Percentiles rank a stretch among this genome's conserved stretches.
These are phyloP conservation scores for Pseudozyma thailandica DNA, from an alignment of 1,284 basidiomycete species.

Conservation along the genomic window DNA sequence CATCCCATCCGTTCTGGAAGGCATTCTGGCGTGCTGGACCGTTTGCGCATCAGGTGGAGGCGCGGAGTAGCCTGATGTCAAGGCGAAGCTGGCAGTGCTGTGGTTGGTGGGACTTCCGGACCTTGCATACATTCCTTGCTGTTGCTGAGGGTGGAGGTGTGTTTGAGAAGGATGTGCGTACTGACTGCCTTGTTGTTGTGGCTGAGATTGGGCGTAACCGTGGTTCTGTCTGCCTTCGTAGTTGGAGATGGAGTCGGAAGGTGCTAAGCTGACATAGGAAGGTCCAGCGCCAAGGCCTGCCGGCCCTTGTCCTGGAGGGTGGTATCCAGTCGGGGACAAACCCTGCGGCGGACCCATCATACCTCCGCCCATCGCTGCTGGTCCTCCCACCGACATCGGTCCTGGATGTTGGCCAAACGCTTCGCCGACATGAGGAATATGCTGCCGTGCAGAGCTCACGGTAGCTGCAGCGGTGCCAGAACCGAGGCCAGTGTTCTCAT, in stretches of 20 bases:
- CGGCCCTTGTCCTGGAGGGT: conserved; percentile 2
- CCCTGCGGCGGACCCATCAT: conserved; percentile 1
- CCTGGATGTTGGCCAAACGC: conserved; percentile 45
- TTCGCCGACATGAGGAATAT: conserved; percentile 35
- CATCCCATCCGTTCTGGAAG: conserved; percentile 9
- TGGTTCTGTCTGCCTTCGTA: conserved; percentile 33
- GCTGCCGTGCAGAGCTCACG: conserved; percentile 31
- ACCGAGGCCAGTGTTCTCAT: conserved; percentile 62
- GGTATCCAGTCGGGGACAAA: too few relatives aligned
- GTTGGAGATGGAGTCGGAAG: conserved; percentile 51
- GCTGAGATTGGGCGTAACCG: conserved; percentile 17
- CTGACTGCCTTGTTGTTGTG: conserved; percentile 5
- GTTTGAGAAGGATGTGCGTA: conserved; percentile 5
- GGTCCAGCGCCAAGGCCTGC: conserved; percentile 30
- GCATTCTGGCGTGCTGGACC: conserved; percentile 11
- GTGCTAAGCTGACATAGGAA: conserved; percentile 46
- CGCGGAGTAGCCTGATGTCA: conserved; percentile 17
- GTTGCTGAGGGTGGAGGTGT: conserved; percentile 12
- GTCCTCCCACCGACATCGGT: conserved; percentile 19
- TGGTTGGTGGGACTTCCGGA: conserved; percentile 27
- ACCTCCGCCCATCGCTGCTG: not conserved
- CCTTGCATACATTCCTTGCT: conserved; percentile 12
- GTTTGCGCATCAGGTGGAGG: conserved; percentile 9
- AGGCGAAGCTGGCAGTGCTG: conserved; percentile 44
- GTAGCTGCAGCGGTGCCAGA: conserved; percentile 51